Evolutionary conservation across 2,329 filamentous ascomycete species (phyloP).

Genomic region (Chaetomium globosum): DNA sequence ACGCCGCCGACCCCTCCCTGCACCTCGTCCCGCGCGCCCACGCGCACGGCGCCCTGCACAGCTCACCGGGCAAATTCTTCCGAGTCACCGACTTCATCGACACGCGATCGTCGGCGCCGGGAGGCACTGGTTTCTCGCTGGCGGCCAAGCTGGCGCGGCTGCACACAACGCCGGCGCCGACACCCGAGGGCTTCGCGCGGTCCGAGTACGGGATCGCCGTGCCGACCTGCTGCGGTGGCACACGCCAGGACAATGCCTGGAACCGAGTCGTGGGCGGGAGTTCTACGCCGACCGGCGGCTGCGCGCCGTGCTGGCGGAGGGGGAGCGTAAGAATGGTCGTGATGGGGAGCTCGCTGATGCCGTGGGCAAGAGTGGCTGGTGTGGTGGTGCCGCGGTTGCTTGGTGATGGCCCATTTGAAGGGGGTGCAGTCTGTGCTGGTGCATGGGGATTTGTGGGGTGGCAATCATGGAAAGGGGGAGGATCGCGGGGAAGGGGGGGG

Average conservation of each 20-base stretch:
- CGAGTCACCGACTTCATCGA: slow-evolving; percentile 81
- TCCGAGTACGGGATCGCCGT: slow-evolving; percentile 82
- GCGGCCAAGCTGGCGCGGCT: slow-evolving; percentile 77
- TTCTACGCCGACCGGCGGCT: slow-evolving; percentile 82
- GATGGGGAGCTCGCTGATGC: slow-evolving; percentile 64
- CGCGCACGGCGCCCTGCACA: slow-evolving; percentile 66
- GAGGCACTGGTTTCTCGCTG: slow-evolving; percentile 59
- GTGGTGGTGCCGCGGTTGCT: slow-evolving; percentile 76
- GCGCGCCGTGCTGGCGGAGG: slow-evolving; percentile 62
- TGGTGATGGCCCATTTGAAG: slow-evolving; percentile 63
- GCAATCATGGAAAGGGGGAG: slow-evolving; percentile 71
- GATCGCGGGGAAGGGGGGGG: slow-evolving; percentile 56
- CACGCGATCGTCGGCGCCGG: slow-evolving; percentile 50
- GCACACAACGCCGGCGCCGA: slow-evolving; percentile 73
- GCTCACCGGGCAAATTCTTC: slow-evolving; percentile 57
- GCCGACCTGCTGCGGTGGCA: slow-evolving; percentile 83
- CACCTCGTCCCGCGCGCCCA: slow-evolving; percentile 78
- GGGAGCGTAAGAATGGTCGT: slow-evolving; percentile 62
- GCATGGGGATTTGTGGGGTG: slow-evolving; percentile 93
- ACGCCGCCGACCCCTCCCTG: slow-evolving; percentile 69
- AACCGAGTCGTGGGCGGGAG: slow-evolving; percentile 73
- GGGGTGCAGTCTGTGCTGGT: slow-evolving; percentile 75
- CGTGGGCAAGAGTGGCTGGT: slow-evolving; percentile 64
- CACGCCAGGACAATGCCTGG: slow-evolving; percentile 77
- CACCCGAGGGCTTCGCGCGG: slow-evolving; percentile 58